phyloP scores from a whole-genome alignment of 2,329 filamentous ascomycete genomes.

The Hortaea werneckii region DNA sequence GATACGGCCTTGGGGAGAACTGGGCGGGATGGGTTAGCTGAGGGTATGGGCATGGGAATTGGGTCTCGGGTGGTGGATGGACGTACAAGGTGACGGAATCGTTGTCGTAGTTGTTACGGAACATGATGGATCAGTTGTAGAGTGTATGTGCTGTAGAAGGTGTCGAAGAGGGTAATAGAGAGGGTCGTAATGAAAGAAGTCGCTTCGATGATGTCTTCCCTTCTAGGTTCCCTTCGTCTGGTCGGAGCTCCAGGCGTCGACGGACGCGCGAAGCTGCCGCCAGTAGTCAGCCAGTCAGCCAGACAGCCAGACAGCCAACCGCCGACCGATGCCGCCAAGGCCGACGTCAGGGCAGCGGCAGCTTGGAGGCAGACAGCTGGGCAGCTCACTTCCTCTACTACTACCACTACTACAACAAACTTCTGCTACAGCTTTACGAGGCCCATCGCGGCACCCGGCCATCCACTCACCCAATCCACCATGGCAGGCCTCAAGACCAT shows the following conservation, averaged over 20 bases:
- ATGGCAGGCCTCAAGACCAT: slow-evolving; percentile 96
- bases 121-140: slow-evolving; percentile 54
- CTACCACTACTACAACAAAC: no score
- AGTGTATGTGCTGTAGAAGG: slow-evolving; percentile 1
- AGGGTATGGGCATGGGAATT: slow-evolving; percentile 5
- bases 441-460: no score
- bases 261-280: slow-evolving; percentile 3
- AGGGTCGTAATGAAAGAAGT: no score
- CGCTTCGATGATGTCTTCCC: no score
- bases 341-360: slow-evolving; percentile 6
- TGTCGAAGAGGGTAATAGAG: no score
- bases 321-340: background rate
- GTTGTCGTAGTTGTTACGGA: slow-evolving; percentile 99
- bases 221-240: no score
- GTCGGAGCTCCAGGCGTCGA: slow-evolving; percentile 2
- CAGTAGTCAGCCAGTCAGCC: background rate
- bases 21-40: slow-evolving; percentile 29
- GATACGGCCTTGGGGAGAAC: slow-evolving; percentile 97
- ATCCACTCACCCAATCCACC: slow-evolving; percentile 15
- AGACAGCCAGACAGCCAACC: background rate
- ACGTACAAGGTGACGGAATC: slow-evolving; percentile 97
- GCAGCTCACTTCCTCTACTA: no score
- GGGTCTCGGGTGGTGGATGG: background rate
- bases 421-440: no score
- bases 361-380: background rate